phyloP scores from a whole-genome alignment of 2,329 filamentous ascomycete species.

The Ophiostoma montium region DNA sequence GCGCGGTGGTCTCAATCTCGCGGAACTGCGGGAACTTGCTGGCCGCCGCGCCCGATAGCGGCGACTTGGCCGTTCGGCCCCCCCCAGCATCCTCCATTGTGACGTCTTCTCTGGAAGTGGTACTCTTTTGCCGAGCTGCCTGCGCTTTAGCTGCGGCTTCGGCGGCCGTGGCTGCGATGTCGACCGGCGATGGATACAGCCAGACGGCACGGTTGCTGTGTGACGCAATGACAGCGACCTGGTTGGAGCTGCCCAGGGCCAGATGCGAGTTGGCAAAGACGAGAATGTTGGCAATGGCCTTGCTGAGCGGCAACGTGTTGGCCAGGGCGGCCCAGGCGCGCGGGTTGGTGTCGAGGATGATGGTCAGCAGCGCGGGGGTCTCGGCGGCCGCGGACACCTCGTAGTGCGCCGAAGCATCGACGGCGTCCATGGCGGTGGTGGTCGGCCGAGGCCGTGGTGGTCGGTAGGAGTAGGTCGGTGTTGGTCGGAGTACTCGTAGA shows the following conservation, averaged over 20 bases:
- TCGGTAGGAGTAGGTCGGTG: too few species aligned
- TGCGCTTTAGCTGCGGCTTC: slow-evolving; percentile 14
- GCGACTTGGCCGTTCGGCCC: slow-evolving; percentile 12
- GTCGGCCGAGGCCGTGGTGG: not conserved
- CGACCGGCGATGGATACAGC: slow-evolving; percentile 57
- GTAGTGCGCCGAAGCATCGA: slow-evolving; percentile 48
- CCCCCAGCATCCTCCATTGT: slow-evolving; percentile 34
- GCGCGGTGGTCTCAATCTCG: slow-evolving; percentile 68
- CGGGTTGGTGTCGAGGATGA: slow-evolving; percentile 93
- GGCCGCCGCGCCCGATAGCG: slow-evolving; percentile 21
- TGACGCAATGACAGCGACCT: slow-evolving; percentile 80
- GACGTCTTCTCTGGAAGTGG: slow-evolving; percentile 20
- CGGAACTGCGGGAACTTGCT: slow-evolving; percentile 94
- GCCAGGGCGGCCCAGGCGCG: slow-evolving; percentile 73
- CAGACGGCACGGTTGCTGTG: slow-evolving; percentile 78
- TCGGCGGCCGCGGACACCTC: slow-evolving; percentile 39
- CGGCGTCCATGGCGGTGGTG: slow-evolving; percentile 32
- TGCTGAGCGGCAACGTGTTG: slow-evolving; percentile 61
- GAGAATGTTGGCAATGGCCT: slow-evolving; percentile 74
- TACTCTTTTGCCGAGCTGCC: not conserved
- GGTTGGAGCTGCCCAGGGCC: slow-evolving; percentile 84
- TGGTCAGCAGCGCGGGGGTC: slow-evolving; percentile 69
- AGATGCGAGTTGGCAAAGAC: slow-evolving; percentile 96
- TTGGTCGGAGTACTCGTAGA: not conserved
- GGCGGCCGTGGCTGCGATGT: slow-evolving; percentile 64